phyloP scores from a whole-genome alignment of 257 asterid genomes.

The Ilex asprella region DNA sequence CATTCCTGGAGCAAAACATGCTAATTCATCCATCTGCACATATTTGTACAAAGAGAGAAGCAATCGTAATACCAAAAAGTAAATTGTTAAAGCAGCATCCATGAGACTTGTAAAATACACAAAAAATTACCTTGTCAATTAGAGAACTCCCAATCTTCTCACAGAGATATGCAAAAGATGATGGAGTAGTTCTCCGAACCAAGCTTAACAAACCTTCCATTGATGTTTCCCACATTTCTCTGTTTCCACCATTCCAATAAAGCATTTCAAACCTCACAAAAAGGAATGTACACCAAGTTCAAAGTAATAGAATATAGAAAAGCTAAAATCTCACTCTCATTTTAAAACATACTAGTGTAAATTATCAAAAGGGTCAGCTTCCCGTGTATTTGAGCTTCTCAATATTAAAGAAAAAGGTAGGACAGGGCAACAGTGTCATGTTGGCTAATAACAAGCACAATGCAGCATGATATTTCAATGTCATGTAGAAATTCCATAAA shows the following conservation, averaged over 20 bases:
- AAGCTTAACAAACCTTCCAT: slow-evolving; percentile 92
- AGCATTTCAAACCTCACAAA: slow-evolving; percentile 12
- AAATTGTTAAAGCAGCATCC: background rate
- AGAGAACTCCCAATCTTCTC: slow-evolving; percentile 86
- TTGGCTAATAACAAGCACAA: background rate
- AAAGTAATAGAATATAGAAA: background rate
- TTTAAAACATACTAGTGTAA: too few species aligned
- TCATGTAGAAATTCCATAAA: too few species aligned
- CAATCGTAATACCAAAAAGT: background rate
- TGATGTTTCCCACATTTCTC: slow-evolving; percentile 99
- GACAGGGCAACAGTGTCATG: background rate
- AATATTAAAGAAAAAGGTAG: too few species aligned
- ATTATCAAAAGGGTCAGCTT: background rate
- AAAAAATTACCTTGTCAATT: slow-evolving; percentile 63
- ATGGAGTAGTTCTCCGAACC: slow-evolving; percentile 88
- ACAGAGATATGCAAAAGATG: slow-evolving; percentile 78
- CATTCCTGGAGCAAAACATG: slow-evolving; percentile 99
- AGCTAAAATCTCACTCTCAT: too few species aligned
- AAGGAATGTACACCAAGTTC: background rate
- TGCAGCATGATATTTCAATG: too few species aligned
- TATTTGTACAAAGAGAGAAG: slow-evolving; percentile 19
- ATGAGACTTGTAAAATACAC: slow-evolving; percentile 3
- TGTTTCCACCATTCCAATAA: slow-evolving; percentile 24
- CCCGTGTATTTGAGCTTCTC: background rate
- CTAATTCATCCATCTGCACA: slow-evolving; percentile 97